Percentiles rank a stretch among this genome's conserved stretches.
phyloP scores from a whole-genome alignment of 371 early-diverging fungal genomes.

The Circinella minor region DNA sequence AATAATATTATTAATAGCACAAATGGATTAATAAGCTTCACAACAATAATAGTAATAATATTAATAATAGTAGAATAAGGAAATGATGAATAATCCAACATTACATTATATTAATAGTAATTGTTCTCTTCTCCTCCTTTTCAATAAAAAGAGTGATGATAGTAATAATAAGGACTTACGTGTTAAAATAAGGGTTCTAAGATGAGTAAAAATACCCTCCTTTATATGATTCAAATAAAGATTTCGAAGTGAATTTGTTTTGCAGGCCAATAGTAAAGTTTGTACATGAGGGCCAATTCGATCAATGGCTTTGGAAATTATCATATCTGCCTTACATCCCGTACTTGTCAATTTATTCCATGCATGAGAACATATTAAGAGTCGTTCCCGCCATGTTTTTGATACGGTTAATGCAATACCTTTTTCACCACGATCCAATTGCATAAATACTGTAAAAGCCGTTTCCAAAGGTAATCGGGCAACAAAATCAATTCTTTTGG shows the following conservation, averaged over 20 bases:
- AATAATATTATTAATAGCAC: no score
- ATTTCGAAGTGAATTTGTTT: neutral
- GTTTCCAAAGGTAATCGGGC: conserved; percentile 3
- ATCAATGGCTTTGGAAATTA: neutral
- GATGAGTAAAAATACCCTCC: neutral
- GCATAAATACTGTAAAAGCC: neutral
- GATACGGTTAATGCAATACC: neutral
- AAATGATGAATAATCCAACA: no score
- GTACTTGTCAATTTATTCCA: neutral
- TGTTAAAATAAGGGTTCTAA: neutral
- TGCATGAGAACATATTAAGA: neutral
- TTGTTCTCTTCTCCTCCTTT: no score
- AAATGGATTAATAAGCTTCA: neutral
- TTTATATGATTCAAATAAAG: conserved; percentile 1
- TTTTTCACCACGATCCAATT: conserved; percentile 4
- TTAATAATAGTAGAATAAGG: no score
- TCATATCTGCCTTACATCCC: neutral
- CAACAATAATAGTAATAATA: no score
- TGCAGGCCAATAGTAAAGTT: neutral
- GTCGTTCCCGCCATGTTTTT: neutral
- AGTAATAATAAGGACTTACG: neutral
- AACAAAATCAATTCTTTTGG: neutral
- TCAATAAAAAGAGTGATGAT: no score
- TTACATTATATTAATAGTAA: no score
- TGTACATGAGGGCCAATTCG: neutral